Conservation (phyloP, 306 rosid genomes). For the Sophora flavescens region DNA sequence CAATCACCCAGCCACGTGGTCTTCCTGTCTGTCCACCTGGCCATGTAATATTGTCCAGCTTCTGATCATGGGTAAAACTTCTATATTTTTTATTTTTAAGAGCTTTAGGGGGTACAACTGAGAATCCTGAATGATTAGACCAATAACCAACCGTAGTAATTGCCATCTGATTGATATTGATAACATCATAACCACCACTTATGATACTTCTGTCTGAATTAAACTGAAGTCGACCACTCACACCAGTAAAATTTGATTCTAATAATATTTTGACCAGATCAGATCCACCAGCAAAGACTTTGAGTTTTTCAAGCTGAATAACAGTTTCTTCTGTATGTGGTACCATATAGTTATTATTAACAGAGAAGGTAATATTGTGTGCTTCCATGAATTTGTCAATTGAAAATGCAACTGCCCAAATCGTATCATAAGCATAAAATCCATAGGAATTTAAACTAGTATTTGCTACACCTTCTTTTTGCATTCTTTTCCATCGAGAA, state of each 20-base stretch:
- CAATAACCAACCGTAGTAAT: constrained; percentile 75
- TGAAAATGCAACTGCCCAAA: constrained; percentile 79
- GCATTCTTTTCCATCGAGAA: constrained; percentile 71
- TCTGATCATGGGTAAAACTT: constrained; percentile 57
- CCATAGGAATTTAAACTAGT: constrained; percentile 71
- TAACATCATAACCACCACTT: constrained; percentile 75
- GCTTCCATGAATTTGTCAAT: constrained; percentile 61
- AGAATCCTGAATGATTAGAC: constrained; percentile 73
- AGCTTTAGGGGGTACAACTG: constrained; percentile 71
- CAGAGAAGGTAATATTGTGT: constrained; percentile 65
- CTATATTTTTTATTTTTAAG: constrained; percentile 43
- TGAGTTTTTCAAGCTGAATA: constrained; percentile 69
- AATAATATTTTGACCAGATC: constrained; percentile 60
- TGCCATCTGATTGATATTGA: constrained; percentile 65
- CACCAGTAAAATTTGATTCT: constrained; percentile 73
- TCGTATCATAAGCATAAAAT: constrained; percentile 82
- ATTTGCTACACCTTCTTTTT: constrained; percentile 52
- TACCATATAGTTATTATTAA: constrained; percentile 43
- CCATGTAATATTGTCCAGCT: constrained; percentile 80
- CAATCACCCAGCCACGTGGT: constrained; percentile 97
- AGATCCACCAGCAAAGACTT: constrained; percentile 74
- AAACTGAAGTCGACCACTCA: constrained; percentile 75
- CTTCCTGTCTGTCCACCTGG: constrained; percentile 78
- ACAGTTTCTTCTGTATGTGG: constrained; percentile 46
- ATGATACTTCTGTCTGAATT: constrained; percentile 60